These are phyloP conservation scores for Fusarium burgessii DNA, from an alignment of 2,329 filamentous ascomycete genomes.

Conservation along the genomic window DNA sequence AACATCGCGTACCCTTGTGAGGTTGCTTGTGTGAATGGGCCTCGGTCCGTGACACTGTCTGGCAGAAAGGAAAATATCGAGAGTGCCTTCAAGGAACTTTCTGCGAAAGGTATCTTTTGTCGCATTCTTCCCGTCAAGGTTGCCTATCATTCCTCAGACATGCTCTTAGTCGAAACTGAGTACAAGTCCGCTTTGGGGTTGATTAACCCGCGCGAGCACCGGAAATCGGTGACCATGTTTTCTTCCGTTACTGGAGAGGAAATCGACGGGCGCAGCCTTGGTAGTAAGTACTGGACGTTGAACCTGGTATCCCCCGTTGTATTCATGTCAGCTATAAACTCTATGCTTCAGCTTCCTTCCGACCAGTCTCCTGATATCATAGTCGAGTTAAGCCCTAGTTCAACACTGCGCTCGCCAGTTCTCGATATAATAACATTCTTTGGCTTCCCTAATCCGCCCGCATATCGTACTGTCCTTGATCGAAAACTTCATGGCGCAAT, in stretches of 20 bases:
- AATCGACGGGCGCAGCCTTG: constrained; percentile 46
- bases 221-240: constrained; percentile 51
- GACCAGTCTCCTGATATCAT: constrained; percentile 51
- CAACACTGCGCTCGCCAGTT: constrained; percentile 53
- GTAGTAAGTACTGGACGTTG: constrained; percentile 58
- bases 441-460: constrained; percentile 1
- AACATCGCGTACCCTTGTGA: constrained; percentile 42
- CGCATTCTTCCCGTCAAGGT: constrained; percentile 53
- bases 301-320: constrained; percentile 61
- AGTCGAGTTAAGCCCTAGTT: constrained; percentile 57
- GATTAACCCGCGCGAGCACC: constrained; percentile 33
- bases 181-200: constrained; percentile 49
- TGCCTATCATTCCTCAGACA: constrained; percentile 61
- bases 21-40: constrained; percentile 60
- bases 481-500: constrained; percentile 39
- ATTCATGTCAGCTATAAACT: constrained; percentile 56
- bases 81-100: constrained; percentile 49
- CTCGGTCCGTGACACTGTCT: constrained; percentile 58
- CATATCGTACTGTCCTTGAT: constrained; percentile 48
- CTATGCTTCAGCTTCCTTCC: constrained; percentile 48
- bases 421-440: constrained; percentile 50
- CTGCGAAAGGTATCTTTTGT: constrained; percentile 49
- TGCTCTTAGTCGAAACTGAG: constrained; percentile 54
- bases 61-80: constrained; percentile 52
- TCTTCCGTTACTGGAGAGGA: constrained; percentile 55